These are phyloP conservation scores for Leptosphaerulina australis DNA, from an alignment of 2,329 filamentous ascomycete species.

Conservation along the genomic window DNA sequence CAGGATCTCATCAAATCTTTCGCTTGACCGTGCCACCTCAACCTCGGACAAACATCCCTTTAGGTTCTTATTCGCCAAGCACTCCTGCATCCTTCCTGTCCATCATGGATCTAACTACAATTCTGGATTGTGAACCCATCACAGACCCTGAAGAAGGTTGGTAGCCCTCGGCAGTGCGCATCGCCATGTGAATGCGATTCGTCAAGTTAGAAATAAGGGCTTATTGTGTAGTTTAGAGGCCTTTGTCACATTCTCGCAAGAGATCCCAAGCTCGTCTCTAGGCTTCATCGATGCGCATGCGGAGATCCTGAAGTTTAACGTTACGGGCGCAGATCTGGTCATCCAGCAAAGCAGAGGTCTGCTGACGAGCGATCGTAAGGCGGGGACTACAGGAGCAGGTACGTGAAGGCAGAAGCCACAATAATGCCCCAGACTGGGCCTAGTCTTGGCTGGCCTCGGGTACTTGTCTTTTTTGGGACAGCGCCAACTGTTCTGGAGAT, in stretches of 20 bases:
- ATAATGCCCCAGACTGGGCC: slow-evolving; percentile 24
- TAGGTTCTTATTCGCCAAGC: slow-evolving; percentile 11
- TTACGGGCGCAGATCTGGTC: slow-evolving; percentile 72
- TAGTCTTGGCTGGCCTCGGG: slow-evolving; percentile 29
- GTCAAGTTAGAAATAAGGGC: slow-evolving; percentile 2
- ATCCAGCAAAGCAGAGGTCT: slow-evolving; percentile 85
- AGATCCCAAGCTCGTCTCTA: slow-evolving; percentile 68
- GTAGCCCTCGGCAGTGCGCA: slow-evolving; percentile 13
- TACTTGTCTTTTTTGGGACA: slow-evolving; percentile 13
- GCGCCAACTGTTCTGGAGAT: neutral
- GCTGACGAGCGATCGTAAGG: slow-evolving; percentile 74
- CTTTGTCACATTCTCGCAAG: slow-evolving; percentile 81
- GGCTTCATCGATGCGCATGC: slow-evolving; percentile 82
- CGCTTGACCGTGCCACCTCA: slow-evolving; percentile 6
- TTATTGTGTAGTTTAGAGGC: slow-evolving; percentile 66
- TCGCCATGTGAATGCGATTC: slow-evolving; percentile 1
- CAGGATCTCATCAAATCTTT: slow-evolving; percentile 4
- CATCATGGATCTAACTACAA: slow-evolving; percentile 30
- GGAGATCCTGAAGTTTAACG: slow-evolving; percentile 66
- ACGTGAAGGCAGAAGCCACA: slow-evolving; percentile 17
- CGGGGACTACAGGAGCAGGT: slow-evolving; percentile 76
- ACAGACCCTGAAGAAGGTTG: slow-evolving; percentile 66
- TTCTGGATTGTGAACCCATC: slow-evolving; percentile 57
- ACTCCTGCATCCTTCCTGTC: slow-evolving; percentile 5
- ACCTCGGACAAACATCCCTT: slow-evolving; percentile 1